Percentiles rank a stretch among this genome's conserved stretches.
These are phyloP conservation scores for Pseudopediastrum boryanum DNA, from an alignment of 139 green algal genomes.

Conservation along the genomic window DNA sequence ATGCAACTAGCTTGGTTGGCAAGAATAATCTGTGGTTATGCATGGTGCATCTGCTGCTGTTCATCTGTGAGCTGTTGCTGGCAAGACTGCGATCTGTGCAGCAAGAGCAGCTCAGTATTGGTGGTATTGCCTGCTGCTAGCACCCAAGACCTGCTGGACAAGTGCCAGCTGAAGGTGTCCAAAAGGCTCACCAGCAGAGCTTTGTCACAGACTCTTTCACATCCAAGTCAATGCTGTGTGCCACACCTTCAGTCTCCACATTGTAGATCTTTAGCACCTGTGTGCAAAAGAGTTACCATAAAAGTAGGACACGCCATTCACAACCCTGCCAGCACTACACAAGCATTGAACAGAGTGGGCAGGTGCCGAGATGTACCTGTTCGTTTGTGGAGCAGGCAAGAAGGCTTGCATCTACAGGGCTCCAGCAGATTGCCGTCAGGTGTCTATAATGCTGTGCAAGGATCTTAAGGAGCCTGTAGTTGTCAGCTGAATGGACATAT, in stretches of 20 bases:
- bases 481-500: conserved; percentile 30
- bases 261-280: conserved; percentile 47
- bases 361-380: conserved; percentile 3
- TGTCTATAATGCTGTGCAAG: conserved; percentile 44
- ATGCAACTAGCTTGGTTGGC: no score
- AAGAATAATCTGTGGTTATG: no score
- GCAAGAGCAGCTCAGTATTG: no score
- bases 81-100: no score
- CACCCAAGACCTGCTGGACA: no score
- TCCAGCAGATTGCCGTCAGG: conserved; percentile 40
- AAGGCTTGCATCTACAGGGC: conserved; percentile 40
- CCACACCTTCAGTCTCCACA: conserved; percentile 31
- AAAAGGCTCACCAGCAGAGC: conserved; percentile 14
- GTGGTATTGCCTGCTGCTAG: no score
- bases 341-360: not conserved
- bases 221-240: conserved; percentile 7
- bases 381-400: conserved; percentile 36
- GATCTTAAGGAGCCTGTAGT: conserved; percentile 37
- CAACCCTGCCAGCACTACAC: not conserved
- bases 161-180: no score
- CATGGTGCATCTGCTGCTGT: no score
- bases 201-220: conserved; percentile 8
- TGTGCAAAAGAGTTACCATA: not conserved
- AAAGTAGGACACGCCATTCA: not conserved
- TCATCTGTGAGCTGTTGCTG: no score